Conservation (phyloP, 2,329 filamentous ascomycete genomes). For the Fusarium sp. region DNA sequence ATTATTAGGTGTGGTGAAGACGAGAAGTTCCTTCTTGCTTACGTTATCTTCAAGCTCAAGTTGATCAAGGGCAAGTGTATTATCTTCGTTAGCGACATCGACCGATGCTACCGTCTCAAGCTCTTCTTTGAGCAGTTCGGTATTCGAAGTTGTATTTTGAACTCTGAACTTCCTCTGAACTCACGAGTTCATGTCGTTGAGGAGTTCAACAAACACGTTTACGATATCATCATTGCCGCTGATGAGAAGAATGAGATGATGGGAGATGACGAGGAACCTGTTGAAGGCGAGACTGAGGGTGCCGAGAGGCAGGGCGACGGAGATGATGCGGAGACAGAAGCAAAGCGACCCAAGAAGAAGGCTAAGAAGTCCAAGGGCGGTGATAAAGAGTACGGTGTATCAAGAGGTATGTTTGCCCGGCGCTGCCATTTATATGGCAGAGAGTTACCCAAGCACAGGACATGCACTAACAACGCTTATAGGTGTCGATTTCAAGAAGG, state of each 20-base stretch:
- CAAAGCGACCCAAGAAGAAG: constrained; percentile 50
- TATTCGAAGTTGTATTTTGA: constrained; percentile 91
- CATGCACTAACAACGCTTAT: constrained; percentile 13
- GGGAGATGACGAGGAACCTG: constrained; percentile 69
- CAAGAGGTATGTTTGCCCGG: constrained; percentile 70
- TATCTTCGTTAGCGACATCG: constrained; percentile 82
- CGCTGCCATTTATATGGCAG: background rate
- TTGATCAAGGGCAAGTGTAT: constrained; percentile 91
- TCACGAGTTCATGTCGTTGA: constrained; percentile 94
- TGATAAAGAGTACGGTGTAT: constrained; percentile 94
- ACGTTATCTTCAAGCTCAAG: constrained; percentile 95
- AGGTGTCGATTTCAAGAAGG: constrained; percentile 92
- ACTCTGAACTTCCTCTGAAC: constrained; percentile 94
- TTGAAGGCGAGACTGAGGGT: constrained; percentile 51
- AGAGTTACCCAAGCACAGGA: background rate
- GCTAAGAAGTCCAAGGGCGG: constrained; percentile 68
- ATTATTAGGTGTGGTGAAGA: constrained; percentile 82
- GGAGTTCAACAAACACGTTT: constrained; percentile 96
- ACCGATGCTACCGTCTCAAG: constrained; percentile 90
- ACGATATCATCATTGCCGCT: constrained; percentile 97
- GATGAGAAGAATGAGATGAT: constrained; percentile 91
- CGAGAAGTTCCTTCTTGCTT: constrained; percentile 93
- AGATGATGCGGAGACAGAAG: constrained; percentile 48
- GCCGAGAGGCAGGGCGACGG: constrained; percentile 20
- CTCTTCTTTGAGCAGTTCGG: constrained; percentile 97